Evolutionary conservation across 345 rosid genomes (phyloP), one percentile per base, ranked within the genome.

Genomic region (Pelargonium nanum): DNA sequence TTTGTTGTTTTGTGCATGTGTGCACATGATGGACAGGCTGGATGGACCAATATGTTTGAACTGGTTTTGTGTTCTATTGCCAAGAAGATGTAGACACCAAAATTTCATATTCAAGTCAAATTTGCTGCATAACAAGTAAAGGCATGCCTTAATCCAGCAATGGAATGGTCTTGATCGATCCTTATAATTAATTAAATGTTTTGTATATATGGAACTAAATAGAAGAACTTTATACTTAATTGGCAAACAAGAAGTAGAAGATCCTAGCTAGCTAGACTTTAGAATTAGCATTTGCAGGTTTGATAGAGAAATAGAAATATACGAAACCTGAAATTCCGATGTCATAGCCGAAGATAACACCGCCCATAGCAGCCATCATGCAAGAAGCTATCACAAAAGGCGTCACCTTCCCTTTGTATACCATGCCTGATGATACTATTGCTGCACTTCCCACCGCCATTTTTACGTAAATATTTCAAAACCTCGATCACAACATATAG

Each of bases 281-380:
- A 60, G 13, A 34, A 12, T 57, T 16, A 22, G 9, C 52, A n/a
- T 28, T 21, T 19, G 25, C 0, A 25, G 8, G 23, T 62, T 10
- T 24, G 45, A 40, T 22, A 4, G 24, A 24, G 24, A 2, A 10
- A 53, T 5, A 0, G 17, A 57, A 8, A 22, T n/a, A n/a, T n/a
- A n/a, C n/a, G 54, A 72, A 26, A 88, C 96, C 95, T 67, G 92
- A 69, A 63, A 82, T 82, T 45, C 97, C 97, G 57, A 87, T 81
- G 74, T 90, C 97, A 64, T 87, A 90, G 70, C 97, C 95, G 52
- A 87, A 87, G 64, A 90, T 78, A 50, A 85, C 80, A 25, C 97
- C 97, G 64, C 97, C 97, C 84, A 78, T 87, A 76, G 87, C 88
- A 20, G 97, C 97, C 84, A 85, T 78, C 69, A 83, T 74, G 66